Evolutionary conservation across 2,329 filamentous ascomycete species (phyloP), one percentile per base, ranked within the genome.

Genomic region (Pyrenochaeta sp.): DNA sequence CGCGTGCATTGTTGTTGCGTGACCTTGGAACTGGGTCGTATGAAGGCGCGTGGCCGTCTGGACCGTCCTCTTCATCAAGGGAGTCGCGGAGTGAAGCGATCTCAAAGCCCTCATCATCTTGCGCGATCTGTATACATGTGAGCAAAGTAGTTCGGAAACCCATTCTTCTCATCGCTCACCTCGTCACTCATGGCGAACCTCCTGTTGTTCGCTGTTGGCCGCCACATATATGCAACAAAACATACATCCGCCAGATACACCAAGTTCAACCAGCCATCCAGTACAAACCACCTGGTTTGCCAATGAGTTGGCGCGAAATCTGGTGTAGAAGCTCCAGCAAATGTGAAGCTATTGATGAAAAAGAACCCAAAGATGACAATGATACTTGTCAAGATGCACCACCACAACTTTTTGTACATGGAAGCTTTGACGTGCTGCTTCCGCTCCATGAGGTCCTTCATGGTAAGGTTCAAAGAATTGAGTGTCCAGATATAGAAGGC

Each of bases 351-450:
- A 82, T 97, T 98, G 81, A 98, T 88, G 82, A 99, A 98, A 83
- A 99, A 97, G 81, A 99, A 99, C 51, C 84, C 92, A 67, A 99
- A 99, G 66, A 98, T 97, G 66, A 98, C 91, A 43, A 98, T 80
- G 72, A 99, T 96, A 74, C 90, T 96, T 60, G 86, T 82, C 40
- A 99, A 83, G 55, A 99, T 97, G 75, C 92, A 94, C 93, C 93
- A 99, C 93, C 96, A 99, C 12, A 99, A 86, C 76, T 96, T 96
- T 79, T 90, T 93, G 79, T 98, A 99, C 96, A 99, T 99, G 77
- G 86, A 78, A 42, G 93, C 92, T 75, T 99, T 99, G 67, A 90
- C 89, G 67, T 90, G 89, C 78, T 99, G 95, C 78, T 97, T 97
- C 62, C 95, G 89, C 69, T 97, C 91, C 49, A 90, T 85, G n/a